Conservation (phyloP, 306 rosid species). For the Cicer chorassanicum region DNA sequence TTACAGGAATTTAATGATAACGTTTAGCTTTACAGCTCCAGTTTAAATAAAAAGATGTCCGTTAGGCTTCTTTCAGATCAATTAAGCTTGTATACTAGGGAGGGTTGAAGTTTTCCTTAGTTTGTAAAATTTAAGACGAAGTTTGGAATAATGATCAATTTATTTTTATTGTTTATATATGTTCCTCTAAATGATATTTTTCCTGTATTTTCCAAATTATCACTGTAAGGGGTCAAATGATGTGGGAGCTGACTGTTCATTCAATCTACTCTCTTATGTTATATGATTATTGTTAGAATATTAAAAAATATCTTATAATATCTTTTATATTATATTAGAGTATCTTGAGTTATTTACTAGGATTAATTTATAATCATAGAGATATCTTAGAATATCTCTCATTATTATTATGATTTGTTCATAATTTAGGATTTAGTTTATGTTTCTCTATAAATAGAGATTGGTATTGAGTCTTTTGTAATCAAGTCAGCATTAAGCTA, state of each 20-base stretch:
- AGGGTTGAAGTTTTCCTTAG: background rate
- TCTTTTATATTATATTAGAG: too few relatives aligned
- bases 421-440: too few relatives aligned
- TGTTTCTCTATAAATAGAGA: too few relatives aligned
- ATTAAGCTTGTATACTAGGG: constrained; percentile 1
- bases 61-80: background rate
- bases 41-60: background rate
- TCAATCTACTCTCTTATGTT: constrained; percentile 1
- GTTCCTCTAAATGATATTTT: constrained; percentile 32
- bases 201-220: constrained; percentile 20
- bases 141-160: constrained; percentile 26
- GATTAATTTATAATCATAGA: too few relatives aligned
- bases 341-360: too few relatives aligned
- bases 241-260: background rate
- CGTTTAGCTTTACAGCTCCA: constrained; percentile 6
- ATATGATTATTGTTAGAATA: too few relatives aligned
- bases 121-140: constrained; percentile 29
- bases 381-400: too few relatives aligned
- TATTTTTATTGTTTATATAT: background rate
- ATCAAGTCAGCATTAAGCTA: too few relatives aligned
- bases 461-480: too few relatives aligned
- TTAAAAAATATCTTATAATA: too few relatives aligned
- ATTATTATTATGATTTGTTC: too few relatives aligned
- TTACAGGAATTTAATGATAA: constrained; percentile 1
- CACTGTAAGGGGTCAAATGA: background rate